phyloP scores from a whole-genome alignment of 495 filamentous ascomycete species.

The Penicillium ochrochloron region DNA sequence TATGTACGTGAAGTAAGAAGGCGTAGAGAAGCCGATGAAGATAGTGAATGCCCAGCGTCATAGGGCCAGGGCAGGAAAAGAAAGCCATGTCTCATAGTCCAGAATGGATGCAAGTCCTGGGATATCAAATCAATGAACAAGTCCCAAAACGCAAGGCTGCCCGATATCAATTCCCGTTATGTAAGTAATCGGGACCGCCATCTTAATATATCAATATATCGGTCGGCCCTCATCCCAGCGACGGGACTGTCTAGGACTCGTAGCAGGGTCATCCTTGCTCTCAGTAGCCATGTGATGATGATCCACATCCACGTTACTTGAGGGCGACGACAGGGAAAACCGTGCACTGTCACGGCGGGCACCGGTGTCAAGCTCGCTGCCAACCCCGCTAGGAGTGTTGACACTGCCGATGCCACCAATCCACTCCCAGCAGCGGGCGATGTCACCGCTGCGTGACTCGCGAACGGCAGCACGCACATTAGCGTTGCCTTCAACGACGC shows the following conservation, averaged over 20 bases:
- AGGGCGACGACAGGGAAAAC: slow-evolving; percentile 34
- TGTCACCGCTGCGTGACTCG: slow-evolving; percentile 82
- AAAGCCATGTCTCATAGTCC: slow-evolving; percentile 21
- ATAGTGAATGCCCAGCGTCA: slow-evolving; percentile 5
- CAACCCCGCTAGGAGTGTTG: slow-evolving; percentile 32
- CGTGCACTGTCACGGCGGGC: slow-evolving; percentile 51
- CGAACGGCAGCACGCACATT: slow-evolving; percentile 87
- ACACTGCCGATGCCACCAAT: slow-evolving; percentile 69
- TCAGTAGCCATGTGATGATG: slow-evolving; percentile 44
- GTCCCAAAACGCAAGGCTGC: slow-evolving; percentile 18
- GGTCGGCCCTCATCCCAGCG: slow-evolving; percentile 68
- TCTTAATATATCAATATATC: slow-evolving; percentile 70
- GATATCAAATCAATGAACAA: slow-evolving; percentile 28
- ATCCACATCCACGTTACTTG: slow-evolving; percentile 23
- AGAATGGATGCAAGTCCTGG: slow-evolving; percentile 14
- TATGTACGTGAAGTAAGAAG: slow-evolving; percentile 25
- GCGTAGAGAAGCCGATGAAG: background rate
- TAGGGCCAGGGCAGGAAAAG: background rate
- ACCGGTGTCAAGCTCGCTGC: slow-evolving; percentile 39
- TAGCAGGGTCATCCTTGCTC: slow-evolving; percentile 21
- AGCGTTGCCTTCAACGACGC: slow-evolving; percentile 87
- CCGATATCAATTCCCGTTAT: slow-evolving; percentile 2
- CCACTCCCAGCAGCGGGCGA: slow-evolving; percentile 94
- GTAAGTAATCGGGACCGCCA: background rate
- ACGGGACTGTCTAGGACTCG: slow-evolving; percentile 44